Percentiles rank a stretch among this genome's conserved stretches.
Conservation (phyloP, 345 rosid species). For the Gossypium bickii region DNA sequence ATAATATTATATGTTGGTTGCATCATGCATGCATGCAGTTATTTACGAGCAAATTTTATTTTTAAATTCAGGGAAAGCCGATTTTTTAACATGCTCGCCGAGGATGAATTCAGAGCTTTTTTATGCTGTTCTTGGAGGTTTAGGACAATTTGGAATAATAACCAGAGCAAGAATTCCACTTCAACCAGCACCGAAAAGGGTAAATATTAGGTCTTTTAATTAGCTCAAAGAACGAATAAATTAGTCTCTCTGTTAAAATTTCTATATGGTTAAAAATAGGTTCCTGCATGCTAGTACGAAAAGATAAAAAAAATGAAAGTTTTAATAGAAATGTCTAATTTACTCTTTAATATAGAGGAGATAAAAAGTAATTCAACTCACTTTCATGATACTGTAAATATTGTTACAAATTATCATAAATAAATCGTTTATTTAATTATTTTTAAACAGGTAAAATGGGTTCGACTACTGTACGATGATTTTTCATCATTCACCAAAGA, state of each 20-base stretch:
- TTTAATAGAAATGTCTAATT: too few species aligned
- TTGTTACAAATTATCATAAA: not conserved
- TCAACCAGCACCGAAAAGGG: conserved; percentile 61
- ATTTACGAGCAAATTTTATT: not conserved
- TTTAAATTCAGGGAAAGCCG: conserved; percentile 56
- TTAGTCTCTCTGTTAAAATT: fast-evolving
- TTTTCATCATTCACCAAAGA: conserved; percentile 55
- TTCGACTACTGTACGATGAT: conserved; percentile 59
- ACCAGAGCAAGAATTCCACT: conserved; percentile 71
- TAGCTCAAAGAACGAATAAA: too few species aligned
- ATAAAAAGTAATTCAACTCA: fast-evolving
- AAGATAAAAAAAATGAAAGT: too few species aligned
- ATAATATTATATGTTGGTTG: too few species aligned
- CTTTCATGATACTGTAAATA: not conserved
- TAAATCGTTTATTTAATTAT: not conserved
- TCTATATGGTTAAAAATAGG: fast-evolving
- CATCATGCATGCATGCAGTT: conserved; percentile 22
- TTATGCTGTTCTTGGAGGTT: conserved; percentile 65
- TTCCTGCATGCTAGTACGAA: fast-evolving
- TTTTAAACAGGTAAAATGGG: conserved; percentile 58
- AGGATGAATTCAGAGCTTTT: conserved; percentile 51
- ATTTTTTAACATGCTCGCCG: conserved; percentile 52
- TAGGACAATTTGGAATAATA: conserved; percentile 81
- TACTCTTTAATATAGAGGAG: too few species aligned
- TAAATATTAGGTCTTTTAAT: conserved; percentile 8